Base-by-base conservation (phyloP, 441 rosid genomes). In the Gossypium davidsonii region DNA sequence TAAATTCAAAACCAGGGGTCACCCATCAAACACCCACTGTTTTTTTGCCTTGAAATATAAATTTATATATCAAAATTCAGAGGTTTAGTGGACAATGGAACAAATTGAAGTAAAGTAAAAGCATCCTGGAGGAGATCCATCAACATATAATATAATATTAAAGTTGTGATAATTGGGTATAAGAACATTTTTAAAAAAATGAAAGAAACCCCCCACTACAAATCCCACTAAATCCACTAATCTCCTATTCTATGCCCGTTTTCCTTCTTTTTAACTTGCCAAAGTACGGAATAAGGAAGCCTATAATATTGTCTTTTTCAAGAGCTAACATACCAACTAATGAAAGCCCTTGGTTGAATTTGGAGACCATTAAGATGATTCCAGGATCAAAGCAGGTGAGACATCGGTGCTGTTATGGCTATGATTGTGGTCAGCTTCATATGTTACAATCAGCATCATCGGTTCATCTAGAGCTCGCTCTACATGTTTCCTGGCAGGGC, bases 401-500 rank as follows among this genome's bases (percentile, higher is more conserved):
- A 77, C 67, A 31, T 85, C 91, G 39, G 75, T 57, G 52, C 59
- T 59, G 53, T 85, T 57, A 18, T 65, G 76, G 53, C 81, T 53
- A 62, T 88, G 92, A 72, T 63, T 86, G 74, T 88, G 90, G 11
- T 86, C 90, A 48, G 87, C 89, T 77, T 88, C 92, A 74, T 88
- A 88, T 0, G 92, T 88, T 34, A 88, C 88, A 73, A 83, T 76
- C 66, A 88, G 82, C 83, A 86, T 86, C 80, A 73, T 81, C 8
- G 89, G 76, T 37, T 88, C 88, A 64, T 86, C 90, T 0, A 74
- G 72, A 11, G 87, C 90, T 53, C 92, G 84, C 77, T 88, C 92
- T 74, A 86, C 92, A 67, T 86, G 92, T 78, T 88, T 88, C 67
- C 92, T 84, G 63, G 92, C 92, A 17, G 92, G 89, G 28, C 92